Evolutionary conservation across 1,284 basidiomycete species (phyloP).

Genomic region (Rhodofomes roseus): DNA sequence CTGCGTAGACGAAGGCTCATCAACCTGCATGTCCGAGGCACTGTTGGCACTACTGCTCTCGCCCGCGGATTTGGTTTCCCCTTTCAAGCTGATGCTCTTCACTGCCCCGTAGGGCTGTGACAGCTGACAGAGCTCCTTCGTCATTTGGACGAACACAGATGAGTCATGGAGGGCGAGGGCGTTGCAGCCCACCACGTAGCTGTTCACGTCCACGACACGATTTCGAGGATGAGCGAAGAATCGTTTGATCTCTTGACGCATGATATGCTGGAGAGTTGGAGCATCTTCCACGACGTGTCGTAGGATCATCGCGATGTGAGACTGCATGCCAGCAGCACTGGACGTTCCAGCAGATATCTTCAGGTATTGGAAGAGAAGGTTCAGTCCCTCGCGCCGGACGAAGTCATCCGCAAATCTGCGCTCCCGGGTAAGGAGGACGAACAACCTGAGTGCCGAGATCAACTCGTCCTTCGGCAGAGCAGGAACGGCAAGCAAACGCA

Average conservation of each 20-base stretch:
- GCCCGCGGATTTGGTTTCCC: slow-evolving; percentile 19
- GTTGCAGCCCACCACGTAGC: slow-evolving; percentile 76
- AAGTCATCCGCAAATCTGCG: slow-evolving; percentile 57
- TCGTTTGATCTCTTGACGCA: slow-evolving; percentile 80
- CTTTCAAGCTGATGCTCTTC: slow-evolving; percentile 65
- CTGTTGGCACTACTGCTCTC: slow-evolving; percentile 20
- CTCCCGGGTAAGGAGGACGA: slow-evolving; percentile 81
- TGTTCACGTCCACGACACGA: slow-evolving; percentile 66
- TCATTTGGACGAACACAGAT: slow-evolving; percentile 72
- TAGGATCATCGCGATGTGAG: slow-evolving; percentile 83
- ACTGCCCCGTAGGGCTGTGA: slow-evolving; percentile 58
- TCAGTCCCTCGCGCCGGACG: slow-evolving; percentile 60
- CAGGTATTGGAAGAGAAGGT: slow-evolving; percentile 63
- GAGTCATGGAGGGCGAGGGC: slow-evolving; percentile 85
- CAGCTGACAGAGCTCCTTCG: slow-evolving; percentile 70
- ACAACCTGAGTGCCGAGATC: slow-evolving; percentile 73
- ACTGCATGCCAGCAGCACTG: slow-evolving; percentile 65
- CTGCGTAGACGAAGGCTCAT: slow-evolving; percentile 35
- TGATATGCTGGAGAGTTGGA: slow-evolving; percentile 62
- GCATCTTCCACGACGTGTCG: slow-evolving; percentile 89
- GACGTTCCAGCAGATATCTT: slow-evolving; percentile 45
- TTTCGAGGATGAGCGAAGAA: slow-evolving; percentile 73
- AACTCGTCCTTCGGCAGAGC: slow-evolving; percentile 75
- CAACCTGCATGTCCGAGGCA: slow-evolving; percentile 62
- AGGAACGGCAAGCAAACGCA: slow-evolving; percentile 61